phyloP scores from a whole-genome alignment of 177 flowering plant genomes.

The Vitis hybrid region DNA sequence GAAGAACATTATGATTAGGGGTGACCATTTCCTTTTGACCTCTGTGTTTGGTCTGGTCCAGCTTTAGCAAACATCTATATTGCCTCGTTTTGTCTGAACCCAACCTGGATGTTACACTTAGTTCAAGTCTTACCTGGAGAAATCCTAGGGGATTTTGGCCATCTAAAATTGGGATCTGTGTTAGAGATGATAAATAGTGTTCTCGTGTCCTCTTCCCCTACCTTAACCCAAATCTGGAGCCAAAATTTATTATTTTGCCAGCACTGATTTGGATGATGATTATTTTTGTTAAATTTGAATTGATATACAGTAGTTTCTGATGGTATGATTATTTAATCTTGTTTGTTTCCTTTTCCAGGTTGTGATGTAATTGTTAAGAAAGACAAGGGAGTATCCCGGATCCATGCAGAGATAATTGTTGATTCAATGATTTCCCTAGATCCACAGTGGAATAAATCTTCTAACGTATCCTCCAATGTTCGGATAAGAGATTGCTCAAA shows the following conservation, averaged over 20 bases:
- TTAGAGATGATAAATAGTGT: too few relatives aligned
- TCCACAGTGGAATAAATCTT: constrained; percentile 27
- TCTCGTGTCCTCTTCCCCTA: too few relatives aligned
- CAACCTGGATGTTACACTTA: background rate
- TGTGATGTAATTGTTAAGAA: constrained; percentile 76
- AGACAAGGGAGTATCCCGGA: constrained; percentile 83
- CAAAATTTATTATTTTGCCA: too few relatives aligned
- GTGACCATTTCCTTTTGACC: too few relatives aligned
- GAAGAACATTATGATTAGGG: too few relatives aligned
- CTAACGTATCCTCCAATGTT: constrained; percentile 35
- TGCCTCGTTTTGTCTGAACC: background rate
- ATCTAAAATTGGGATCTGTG: too few relatives aligned
- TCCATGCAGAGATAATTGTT: constrained; percentile 79
- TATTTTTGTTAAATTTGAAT: too few relatives aligned
- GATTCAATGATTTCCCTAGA: constrained; percentile 50
- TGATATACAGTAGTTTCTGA: background rate
- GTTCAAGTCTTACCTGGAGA: background rate
- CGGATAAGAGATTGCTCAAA: constrained; percentile 72
- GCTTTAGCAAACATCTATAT: background rate
- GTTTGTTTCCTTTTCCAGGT: constrained; percentile 36
- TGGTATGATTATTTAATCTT: background rate
- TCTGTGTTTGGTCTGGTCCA: too few relatives aligned
- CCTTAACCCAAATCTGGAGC: too few relatives aligned
- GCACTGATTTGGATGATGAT: too few relatives aligned
- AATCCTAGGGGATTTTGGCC: background rate